Conservation (phyloP, 768 basidiomycete genomes). For the Leccinellum rugosiceps region DNA sequence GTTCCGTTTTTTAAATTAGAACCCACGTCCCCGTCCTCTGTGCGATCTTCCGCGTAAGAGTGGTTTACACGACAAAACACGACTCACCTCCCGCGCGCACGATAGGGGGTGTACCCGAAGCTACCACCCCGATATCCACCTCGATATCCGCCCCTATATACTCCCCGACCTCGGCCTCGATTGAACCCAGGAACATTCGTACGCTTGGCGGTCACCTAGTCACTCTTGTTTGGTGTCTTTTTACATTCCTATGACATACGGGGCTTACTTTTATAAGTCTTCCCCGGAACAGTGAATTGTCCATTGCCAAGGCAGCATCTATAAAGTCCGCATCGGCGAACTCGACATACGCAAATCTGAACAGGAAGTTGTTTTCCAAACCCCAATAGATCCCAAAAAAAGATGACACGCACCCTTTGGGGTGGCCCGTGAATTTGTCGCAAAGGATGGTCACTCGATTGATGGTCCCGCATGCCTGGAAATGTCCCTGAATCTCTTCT, state of each 20-base stretch:
- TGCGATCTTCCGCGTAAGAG: slow-evolving; percentile 11
- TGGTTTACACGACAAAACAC: slow-evolving; percentile 5
- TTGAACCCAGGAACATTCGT: slow-evolving; percentile 95
- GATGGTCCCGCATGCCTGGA: slow-evolving; percentile 96
- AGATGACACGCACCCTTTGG: slow-evolving; percentile 75
- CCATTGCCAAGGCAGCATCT: slow-evolving; percentile 86
- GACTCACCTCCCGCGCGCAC: slow-evolving; percentile 71
- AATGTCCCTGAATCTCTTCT: slow-evolving; percentile 96
- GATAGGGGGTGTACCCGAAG: slow-evolving; percentile 50
- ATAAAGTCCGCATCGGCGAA: slow-evolving; percentile 93
- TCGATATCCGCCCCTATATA: slow-evolving; percentile 56
- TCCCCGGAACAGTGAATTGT: slow-evolving; percentile 94
- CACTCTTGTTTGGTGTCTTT: not conserved
- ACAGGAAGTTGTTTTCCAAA: slow-evolving; percentile 9
- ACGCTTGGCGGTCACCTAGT: slow-evolving; percentile 88
- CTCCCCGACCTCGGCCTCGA: slow-evolving; percentile 75
- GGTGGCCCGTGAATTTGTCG: slow-evolving; percentile 99
- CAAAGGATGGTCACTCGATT: slow-evolving; percentile 99
- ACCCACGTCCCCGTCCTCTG: slow-evolving; percentile 80
- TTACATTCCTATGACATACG: not conserved
- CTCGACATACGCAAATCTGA: slow-evolving; percentile 96
- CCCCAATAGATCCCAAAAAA: slow-evolving; percentile 7
- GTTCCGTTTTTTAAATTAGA: slow-evolving; percentile 24
- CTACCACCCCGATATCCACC: slow-evolving; percentile 60
- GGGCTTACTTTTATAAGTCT: slow-evolving; percentile 80